Evolutionary conservation across 2,329 filamentous ascomycete species (phyloP), one percentile per base, ranked within the genome.

Genomic region (Huntiella moniliformis): DNA sequence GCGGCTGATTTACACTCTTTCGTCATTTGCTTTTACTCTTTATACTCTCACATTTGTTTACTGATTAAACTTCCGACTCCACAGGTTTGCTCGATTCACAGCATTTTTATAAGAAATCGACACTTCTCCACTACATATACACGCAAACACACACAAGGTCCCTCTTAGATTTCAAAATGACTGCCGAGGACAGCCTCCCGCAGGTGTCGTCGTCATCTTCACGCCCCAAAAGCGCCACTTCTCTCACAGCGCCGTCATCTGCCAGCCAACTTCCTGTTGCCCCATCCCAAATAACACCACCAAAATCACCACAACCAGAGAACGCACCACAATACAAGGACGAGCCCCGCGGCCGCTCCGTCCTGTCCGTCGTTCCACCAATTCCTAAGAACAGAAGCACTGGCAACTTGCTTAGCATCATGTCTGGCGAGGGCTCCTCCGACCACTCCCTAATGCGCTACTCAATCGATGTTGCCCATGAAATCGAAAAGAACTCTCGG

Each of bases 331-430:
- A 43, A 35, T 33, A 13, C 5, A 10, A 33, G 38, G 45, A 42
- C 5, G 45, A 46, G 16, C 31, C 31, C 8, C 40, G 40, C 17
- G 42, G 37, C 13, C 31, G 41, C 31, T 28, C 37, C 5, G 38
- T 42, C 7, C 33, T 47, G 12, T 28, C 42, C 3, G 32, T 28
- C n/a, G 40, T 13, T 34, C 31, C 43, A 12, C 48, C 42, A 16
- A 38, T 50, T 6, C 44, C 44, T 6, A 50, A 50, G 32, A 50
- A 50, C 28, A 34, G 45, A 38, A 50, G 48, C 37, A 45, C 48
- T 11, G 45, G 48, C n/a, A 50, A 46, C 34, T 33, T 50, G 2
- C 41, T 47, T 15, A 42, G n/a, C 34, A 45, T 47, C 37, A 35
- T 38, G 36, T 33, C 45, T 8, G 36, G 33, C n/a, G 37, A 40